These are phyloP conservation scores for Leucocoprinus birnbaumii DNA, from an alignment of 768 basidiomycete species.

Conservation along the genomic window DNA sequence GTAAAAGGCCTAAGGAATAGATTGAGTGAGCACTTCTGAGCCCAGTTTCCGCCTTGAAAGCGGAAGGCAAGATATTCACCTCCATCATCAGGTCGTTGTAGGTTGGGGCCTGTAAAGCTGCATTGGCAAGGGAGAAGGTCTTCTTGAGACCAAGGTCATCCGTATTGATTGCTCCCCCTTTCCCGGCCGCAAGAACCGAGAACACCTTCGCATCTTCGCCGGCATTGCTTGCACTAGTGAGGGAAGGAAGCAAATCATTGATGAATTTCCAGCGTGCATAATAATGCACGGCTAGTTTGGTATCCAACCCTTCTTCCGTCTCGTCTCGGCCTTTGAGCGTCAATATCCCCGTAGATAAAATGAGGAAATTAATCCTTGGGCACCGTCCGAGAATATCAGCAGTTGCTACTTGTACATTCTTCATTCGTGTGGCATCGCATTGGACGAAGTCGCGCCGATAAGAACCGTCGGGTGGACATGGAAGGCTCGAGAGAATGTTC, in stretches of 20 bases:
- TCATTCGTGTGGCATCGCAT: conserved; percentile 44
- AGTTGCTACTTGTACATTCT: conserved; percentile 34
- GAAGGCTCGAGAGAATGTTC: conserved; percentile 31
- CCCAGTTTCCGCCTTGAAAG: neutral
- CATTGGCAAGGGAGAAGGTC: conserved; percentile 31
- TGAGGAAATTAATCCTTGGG: conserved; percentile 48
- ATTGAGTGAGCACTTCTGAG: no score
- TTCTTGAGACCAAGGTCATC: conserved; percentile 50
- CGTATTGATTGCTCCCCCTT: conserved; percentile 35
- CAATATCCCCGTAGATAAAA: conserved; percentile 41
- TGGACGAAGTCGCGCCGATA: conserved; percentile 38
- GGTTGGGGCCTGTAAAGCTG: conserved; percentile 32
- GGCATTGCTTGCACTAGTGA: conserved; percentile 38
- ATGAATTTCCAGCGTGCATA: conserved; percentile 52
- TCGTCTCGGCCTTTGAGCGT: conserved; percentile 32
- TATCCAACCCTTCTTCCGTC: conserved; percentile 32
- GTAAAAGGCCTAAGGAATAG: conserved; percentile 31
- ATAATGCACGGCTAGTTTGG: conserved; percentile 39
- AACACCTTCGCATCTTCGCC: conserved; percentile 54
- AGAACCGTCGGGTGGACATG: conserved; percentile 21
- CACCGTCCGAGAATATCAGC: conserved; percentile 29
- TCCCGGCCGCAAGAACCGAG: conserved; percentile 37
- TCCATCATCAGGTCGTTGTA: conserved; percentile 55
- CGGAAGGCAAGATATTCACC: conserved; percentile 25
- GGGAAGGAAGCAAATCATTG: conserved; percentile 38